Evolutionary conservation across 176 grass and related monocot species (phyloP), one percentile per base, ranked within the genome.

Genomic region (Elymus sibiricus): DNA sequence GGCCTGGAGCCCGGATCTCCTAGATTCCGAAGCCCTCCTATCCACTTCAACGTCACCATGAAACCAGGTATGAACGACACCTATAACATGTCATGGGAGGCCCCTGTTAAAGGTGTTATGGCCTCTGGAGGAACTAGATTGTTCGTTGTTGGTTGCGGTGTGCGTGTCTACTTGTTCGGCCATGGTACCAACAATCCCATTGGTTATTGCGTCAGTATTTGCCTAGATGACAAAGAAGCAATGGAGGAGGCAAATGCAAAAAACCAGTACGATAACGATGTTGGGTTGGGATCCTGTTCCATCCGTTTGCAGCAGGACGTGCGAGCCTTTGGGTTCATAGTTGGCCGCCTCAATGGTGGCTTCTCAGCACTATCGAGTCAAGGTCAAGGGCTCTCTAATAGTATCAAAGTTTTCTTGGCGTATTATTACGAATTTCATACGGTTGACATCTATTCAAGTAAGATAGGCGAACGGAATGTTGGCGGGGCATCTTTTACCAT

Each of bases 41-140:
- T 67, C 29, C 29, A 67, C 64, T 67, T 67, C 64, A 34, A 34
- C 29, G 14, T 67, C 31, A 4, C 64, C 29, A 67, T 67, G 64
- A 9, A 7, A 34, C 5, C 64, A 67, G 64, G 64, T 67, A 34
- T 34, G 64, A 39, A 39, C 38, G 64, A 67, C 29, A 34, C 29
- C 64, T 67, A 67, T 67, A 67, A 34, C 64, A 67, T 67, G 29
- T 67, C 64, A 67, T 67, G 64, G 64, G 64, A 32, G 64, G 32
- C 32, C 22, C 68, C 68, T 14, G 21, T 71, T 22, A 4, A 71
- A 24, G 21, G 68, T 42, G 5, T 71, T 24, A 14, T 11, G 4
- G 0, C 2, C 21, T 0, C 0, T 21, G 5, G 0, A 71, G 0
- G 2, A 0, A 4, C 0, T 0, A 13, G 2, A 4, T 0, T 71